phyloP scores from a whole-genome alignment of 202 grass and related monocot genomes.

The Panicum hallii region DNA sequence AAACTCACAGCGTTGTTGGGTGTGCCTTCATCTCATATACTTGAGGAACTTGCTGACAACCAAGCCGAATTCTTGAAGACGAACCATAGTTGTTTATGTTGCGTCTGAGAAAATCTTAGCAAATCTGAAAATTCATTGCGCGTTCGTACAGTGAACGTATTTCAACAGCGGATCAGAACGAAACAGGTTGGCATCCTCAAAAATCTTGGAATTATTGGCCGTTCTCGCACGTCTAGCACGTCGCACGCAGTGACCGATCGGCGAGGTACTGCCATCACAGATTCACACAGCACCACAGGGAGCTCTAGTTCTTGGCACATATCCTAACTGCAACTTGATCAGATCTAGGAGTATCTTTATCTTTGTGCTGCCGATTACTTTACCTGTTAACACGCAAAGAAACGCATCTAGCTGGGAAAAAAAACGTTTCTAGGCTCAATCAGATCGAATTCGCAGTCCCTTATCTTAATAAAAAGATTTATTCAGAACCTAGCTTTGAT shows the following conservation, averaged over 20 bases:
- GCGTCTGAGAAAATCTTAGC: neutral
- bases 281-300: neutral
- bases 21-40: neutral
- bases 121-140: neutral
- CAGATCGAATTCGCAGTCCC: neutral
- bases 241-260: too few relatives aligned
- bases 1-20: neutral
- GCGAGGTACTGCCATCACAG: neutral
- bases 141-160: neutral
- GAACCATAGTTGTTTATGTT: neutral
- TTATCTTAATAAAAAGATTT: neutral
- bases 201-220: neutral
- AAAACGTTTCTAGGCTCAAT: neutral
- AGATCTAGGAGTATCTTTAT: neutral
- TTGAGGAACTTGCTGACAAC: neutral
- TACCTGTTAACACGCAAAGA: conserved; percentile 33
- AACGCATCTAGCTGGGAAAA: neutral
- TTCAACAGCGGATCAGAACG: neutral
- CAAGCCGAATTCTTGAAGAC: neutral
- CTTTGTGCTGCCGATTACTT: neutral
- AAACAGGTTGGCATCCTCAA: neutral
- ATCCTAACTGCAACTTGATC: neutral
- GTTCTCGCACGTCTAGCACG: neutral
- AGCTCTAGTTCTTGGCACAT: neutral
- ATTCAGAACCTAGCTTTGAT: conserved; percentile 10